Base-by-base conservation (phyloP, 225 moss, liverwort and hornwort genomes). In the Pleurozium schreberi region DNA sequence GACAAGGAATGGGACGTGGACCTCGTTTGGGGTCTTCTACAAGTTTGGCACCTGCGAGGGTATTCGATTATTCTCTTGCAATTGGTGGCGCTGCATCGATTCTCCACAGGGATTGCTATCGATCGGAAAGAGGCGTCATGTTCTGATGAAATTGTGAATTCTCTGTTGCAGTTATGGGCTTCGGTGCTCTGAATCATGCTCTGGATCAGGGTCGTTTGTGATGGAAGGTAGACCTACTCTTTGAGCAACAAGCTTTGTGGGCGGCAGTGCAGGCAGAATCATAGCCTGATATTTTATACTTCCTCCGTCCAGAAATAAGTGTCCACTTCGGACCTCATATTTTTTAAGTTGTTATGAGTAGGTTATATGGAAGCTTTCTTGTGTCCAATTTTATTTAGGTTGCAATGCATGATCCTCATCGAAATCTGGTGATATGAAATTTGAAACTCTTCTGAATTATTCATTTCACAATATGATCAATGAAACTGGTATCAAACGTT, bases 1-100 rank as follows among this genome's bases (percentile, higher is more conserved):
- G 93, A 91, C 90, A 59, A 58, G 64, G 87, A 87, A 82, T 86
- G 71, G 87, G 93, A 93, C 61, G 73, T 90, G 91, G 93, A 92
- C 84, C 90, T 93, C 90, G 68, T 87, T 93, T 80, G 49, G 42
- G 43, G 84, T 81, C 70, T 47, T 70, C 77, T 75, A 19, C 69
- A 68, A 87, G 63, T 70, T 87, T 88, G 57, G 53, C 80, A 69
- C 84, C 84, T 60, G 68, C 50, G 52, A 78, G 79, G 86, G 86
- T 80, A 81, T 90, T 90, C 45, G 68, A 85, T 84, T n/a, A 75
- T 73, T 87, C 57, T 87, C 87, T 53, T 88, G 74, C 69, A 53
- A 67, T 91, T 89, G 60, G 77, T 77, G 67, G 79, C n/a, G 45
- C 67, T 81, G 86, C n/a, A 83, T 64, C 28, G 84, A 87, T 90